Conservation (phyloP, 1,284 basidiomycete genomes). For the Trametes polyzona region DNA sequence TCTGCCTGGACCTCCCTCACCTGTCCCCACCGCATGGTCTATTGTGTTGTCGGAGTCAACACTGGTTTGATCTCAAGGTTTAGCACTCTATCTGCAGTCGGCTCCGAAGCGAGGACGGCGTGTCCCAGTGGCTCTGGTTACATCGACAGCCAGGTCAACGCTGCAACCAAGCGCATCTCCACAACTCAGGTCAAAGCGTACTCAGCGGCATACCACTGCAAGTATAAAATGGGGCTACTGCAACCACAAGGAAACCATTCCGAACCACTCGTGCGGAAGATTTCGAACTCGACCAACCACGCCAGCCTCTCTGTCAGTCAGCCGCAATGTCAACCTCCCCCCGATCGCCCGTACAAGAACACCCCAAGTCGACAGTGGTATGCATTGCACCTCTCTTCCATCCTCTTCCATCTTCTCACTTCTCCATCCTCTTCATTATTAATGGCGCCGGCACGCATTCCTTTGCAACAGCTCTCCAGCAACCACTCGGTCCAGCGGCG, state of each 20-base stretch:
- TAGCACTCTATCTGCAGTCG: too few species aligned
- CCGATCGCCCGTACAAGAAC: neutral
- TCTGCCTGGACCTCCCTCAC: too few species aligned
- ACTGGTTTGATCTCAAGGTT: too few species aligned
- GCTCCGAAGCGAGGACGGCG: too few species aligned
- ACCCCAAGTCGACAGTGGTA: neutral
- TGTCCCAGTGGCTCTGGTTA: too few species aligned
- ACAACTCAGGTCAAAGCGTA: neutral
- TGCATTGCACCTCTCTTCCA: neutral
- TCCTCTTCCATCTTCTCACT: neutral
- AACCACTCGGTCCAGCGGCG: neutral
- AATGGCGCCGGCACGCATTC: slow-evolving; percentile 1
- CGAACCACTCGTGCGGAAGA: neutral
- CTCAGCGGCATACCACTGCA: neutral
- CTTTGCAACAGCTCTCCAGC: neutral
- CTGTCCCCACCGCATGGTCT: too few species aligned
- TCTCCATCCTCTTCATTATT: neutral
- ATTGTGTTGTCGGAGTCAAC: too few species aligned
- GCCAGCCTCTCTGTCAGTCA: slow-evolving; percentile 4
- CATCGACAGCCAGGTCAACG: too few species aligned
- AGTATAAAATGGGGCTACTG: slow-evolving; percentile 10
- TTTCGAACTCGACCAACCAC: neutral
- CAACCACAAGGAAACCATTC: neutral
- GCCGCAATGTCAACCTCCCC: slow-evolving; percentile 14
- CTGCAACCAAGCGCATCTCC: too few species aligned